Conservation (phyloP, 108 stramenopile genomes). For the Cyclotella atomus region DNA sequence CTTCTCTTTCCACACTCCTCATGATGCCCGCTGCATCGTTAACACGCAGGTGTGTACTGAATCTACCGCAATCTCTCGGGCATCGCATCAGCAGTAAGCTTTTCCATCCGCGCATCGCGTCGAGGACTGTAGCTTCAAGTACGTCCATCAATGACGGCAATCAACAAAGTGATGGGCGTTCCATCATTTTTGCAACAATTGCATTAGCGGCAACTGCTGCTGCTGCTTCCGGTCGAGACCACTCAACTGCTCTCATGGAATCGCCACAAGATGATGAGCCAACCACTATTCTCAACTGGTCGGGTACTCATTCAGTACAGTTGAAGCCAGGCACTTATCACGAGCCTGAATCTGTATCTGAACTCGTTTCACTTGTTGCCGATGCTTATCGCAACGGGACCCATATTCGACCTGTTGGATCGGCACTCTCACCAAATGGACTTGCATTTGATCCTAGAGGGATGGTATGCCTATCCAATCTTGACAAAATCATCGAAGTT, state of each 20-base stretch:
- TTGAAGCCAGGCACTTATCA: constrained; percentile 60
- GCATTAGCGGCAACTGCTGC: background rate
- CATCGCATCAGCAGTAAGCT: constrained; percentile 2
- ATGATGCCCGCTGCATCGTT: constrained; percentile 4
- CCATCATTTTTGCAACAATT: background rate
- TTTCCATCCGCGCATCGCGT: background rate
- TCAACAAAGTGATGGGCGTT: background rate
- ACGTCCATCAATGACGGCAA: background rate
- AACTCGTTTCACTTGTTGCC: constrained; percentile 64
- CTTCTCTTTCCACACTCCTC: too few species aligned
- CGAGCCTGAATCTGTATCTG: constrained; percentile 77
- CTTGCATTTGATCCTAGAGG: constrained; percentile 78
- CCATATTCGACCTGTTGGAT: constrained; percentile 89
- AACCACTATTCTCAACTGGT: constrained; percentile 84
- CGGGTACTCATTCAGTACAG: constrained; percentile 78
- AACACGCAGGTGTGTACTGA: background rate
- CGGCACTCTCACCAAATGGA: constrained; percentile 96
- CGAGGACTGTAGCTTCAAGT: background rate
- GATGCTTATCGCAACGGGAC: constrained; percentile 61
- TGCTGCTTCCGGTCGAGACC: background rate
- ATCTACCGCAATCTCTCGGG: background rate
- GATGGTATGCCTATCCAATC: constrained; percentile 85
- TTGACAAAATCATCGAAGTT: constrained; percentile 84
- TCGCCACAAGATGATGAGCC: constrained; percentile 10
- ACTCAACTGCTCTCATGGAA: background rate